Base-by-base conservation (phyloP, 441 rosid species). In the Populus trichocarpa region DNA sequence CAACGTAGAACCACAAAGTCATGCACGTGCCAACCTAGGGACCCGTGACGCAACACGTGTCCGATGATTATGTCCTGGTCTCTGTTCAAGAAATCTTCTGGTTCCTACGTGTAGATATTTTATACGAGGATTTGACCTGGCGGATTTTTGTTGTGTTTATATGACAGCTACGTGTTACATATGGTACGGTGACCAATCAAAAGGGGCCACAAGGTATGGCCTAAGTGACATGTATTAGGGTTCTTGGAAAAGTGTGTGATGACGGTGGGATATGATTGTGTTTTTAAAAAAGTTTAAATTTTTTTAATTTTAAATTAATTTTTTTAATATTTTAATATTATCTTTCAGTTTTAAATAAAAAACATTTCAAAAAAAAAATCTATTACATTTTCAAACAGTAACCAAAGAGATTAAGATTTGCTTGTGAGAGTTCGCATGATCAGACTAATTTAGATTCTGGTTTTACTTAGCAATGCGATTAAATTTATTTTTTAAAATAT, bases 91-190 rank as follows among this genome's bases (percentile, higher is more conserved):
- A 74, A 25, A 68, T 35, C 32, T 3, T 46, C 18, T 53, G 22
- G 38, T 6, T 18, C 25, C 30, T 5, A 18, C 11, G n/a, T 57
- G 23, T n/a, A 65, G 10, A 35, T 74, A 64, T 53, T 18, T n/a
- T 3, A 9, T 2, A 22, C 0, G 13, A 13, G 74, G 28, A 26
- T 79, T 11, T 38, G 3, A 25, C 25, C 12, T 11, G 7, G 2
- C 18, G 5, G n/a, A 3, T 20, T 23, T 53, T 46, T 6, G 57
- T 4, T 13, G 20, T 14, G 57, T 46, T 46, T 1, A 14, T 72
- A 4, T 30, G 69, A 70, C 28, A 10, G 57, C 22, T 59, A 78
- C 83, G 81, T 80, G 78, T 74, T 10, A 3, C 10, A 13, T n/a
- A 13, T n/a, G 38, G 42, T n/a, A 2, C 3, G 35, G 3, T 0